phyloP scores from a whole-genome alignment of 441 rosid species.

The Erodium chrysanthum region DNA sequence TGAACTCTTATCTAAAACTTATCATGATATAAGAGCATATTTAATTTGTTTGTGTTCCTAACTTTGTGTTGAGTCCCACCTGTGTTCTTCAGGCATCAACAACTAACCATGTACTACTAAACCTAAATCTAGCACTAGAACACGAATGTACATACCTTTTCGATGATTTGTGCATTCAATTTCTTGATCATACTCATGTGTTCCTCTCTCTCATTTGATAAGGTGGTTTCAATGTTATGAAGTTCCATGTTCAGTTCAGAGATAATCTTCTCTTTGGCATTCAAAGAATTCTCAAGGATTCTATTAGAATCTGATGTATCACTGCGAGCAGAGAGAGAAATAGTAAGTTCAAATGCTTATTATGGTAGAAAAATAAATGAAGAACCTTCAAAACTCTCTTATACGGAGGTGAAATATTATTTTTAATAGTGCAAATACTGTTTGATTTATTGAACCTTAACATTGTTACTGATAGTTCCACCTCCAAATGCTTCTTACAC shows the following conservation, averaged over 20 bases:
- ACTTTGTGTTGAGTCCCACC: background rate
- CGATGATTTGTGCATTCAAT: constrained; percentile 53
- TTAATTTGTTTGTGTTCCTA: background rate
- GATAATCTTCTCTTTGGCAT: constrained; percentile 85
- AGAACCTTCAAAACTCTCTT: too few relatives aligned
- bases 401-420: too few relatives aligned
- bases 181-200: constrained; percentile 75
- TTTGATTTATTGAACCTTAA: too few relatives aligned
- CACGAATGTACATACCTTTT: constrained; percentile 46
- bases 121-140: background rate
- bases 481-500: too few relatives aligned
- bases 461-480: too few relatives aligned
- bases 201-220: constrained; percentile 75
- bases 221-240: constrained; percentile 70
- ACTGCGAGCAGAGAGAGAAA: constrained; percentile 35
- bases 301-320: constrained; percentile 65
- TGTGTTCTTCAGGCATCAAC: background rate
- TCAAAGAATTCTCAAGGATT: constrained; percentile 66
- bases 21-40: background rate
- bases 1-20: background rate
- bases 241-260: constrained; percentile 92
- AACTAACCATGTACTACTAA: background rate
- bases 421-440: too few relatives aligned
- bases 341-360: constrained; percentile 11
- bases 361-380: constrained; percentile 3